A percentile compares a stretch with the other conserved stretches of the same genome.
These are phyloP conservation scores for Candida piceae DNA, from an alignment of 805 yeast genomes.

Conservation along the genomic window DNA sequence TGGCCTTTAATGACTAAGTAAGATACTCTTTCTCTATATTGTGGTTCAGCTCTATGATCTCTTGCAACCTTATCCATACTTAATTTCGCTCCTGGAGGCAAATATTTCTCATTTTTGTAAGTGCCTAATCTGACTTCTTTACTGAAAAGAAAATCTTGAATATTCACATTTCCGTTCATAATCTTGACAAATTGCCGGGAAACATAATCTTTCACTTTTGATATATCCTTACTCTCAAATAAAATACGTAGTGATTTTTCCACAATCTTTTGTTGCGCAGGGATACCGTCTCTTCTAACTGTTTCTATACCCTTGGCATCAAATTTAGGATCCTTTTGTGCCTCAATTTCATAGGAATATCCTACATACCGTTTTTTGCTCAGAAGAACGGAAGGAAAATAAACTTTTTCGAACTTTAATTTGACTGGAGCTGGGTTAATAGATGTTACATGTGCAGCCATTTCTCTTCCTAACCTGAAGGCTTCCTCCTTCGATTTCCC, in stretches of 20 bases:
- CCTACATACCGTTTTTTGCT: slow-evolving; percentile 94
- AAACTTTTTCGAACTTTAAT: slow-evolving; percentile 88
- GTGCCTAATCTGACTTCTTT: slow-evolving; percentile 83
- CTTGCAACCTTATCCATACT: slow-evolving; percentile 55
- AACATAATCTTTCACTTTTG: slow-evolving; percentile 63
- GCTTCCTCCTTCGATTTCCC: slow-evolving; percentile 78
- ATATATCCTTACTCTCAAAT: slow-evolving; percentile 68
- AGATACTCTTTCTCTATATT: slow-evolving; percentile 83
- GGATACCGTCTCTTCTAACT: slow-evolving; percentile 89
- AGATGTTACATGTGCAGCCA: slow-evolving; percentile 59
- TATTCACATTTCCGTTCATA: slow-evolving; percentile 52
- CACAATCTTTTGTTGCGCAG: slow-evolving; percentile 81
- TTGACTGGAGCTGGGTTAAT: slow-evolving; percentile 76
- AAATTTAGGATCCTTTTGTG: slow-evolving; percentile 57
- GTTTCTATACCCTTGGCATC: slow-evolving; percentile 98
- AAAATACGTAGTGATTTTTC: slow-evolving; percentile 63
- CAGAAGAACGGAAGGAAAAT: slow-evolving; percentile 75
- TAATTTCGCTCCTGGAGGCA: slow-evolving; percentile 91
- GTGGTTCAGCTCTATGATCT: slow-evolving; percentile 78
- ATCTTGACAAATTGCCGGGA: slow-evolving; percentile 64
- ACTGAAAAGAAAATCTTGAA: slow-evolving; percentile 87
- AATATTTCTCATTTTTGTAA: slow-evolving; percentile 62
- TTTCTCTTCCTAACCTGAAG: slow-evolving; percentile 63
- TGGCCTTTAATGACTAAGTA: slow-evolving; percentile 65
- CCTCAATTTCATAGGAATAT: slow-evolving; percentile 57